Conservation (phyloP, 768 basidiomycete genomes). For the Serendipita sp. region DNA sequence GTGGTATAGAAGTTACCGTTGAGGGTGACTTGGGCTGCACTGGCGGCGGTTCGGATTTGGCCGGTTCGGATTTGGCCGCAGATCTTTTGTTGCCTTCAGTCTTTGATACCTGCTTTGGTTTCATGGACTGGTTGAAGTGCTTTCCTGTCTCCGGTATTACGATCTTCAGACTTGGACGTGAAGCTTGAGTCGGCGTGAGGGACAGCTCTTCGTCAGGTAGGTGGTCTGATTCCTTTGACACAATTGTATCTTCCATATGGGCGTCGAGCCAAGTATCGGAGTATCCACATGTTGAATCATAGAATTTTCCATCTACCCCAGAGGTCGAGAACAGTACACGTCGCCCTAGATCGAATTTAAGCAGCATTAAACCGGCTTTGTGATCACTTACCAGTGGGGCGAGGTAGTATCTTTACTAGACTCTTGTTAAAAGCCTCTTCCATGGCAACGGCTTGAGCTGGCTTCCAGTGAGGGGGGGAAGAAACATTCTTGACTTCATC, state of each 20-base stretch:
- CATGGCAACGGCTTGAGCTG: neutral
- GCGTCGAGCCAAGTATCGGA: neutral
- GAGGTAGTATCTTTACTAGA: neutral
- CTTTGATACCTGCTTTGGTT: neutral
- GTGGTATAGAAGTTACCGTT: neutral
- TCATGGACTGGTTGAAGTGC: neutral
- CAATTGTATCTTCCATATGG: neutral
- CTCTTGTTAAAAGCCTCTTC: neutral
- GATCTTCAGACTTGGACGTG: neutral
- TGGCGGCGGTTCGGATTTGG: neutral
- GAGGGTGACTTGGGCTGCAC: neutral
- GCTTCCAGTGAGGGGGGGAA: neutral
- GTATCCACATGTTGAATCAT: neutral
- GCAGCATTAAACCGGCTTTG: neutral
- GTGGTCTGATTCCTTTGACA: neutral
- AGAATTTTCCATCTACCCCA: neutral
- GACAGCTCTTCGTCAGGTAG: neutral
- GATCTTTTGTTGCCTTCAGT: neutral
- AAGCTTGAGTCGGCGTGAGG: no score
- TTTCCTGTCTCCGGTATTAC: neutral
- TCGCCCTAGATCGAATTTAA: neutral
- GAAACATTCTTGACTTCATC: constrained; percentile 1
- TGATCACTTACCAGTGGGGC: neutral
- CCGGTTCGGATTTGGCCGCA: neutral
- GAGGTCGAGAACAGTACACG: neutral